These are phyloP conservation scores for Kazachstania viticola DNA, from an alignment of 805 yeast species.

Conservation along the genomic window DNA sequence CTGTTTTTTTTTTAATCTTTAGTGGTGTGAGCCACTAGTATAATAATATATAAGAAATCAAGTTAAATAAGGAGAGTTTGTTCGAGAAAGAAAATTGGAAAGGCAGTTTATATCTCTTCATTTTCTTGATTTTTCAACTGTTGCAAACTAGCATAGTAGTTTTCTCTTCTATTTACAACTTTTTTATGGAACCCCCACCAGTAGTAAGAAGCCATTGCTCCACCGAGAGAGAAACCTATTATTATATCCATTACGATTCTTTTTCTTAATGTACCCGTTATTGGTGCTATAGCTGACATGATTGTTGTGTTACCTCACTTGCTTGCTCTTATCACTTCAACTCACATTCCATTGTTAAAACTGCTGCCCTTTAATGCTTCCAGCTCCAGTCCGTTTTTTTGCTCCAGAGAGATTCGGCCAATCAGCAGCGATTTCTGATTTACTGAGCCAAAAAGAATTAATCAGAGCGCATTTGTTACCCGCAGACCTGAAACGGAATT, in stretches of 20 bases:
- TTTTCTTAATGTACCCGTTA: slow-evolving; percentile 72
- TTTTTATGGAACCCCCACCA: slow-evolving; percentile 80
- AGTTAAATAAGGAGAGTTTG: no score
- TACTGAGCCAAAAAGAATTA: no score
- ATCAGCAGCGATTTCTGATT: no score
- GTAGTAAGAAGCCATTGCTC: slow-evolving; percentile 60
- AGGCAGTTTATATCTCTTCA: no score
- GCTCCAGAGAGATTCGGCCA: slow-evolving; percentile 1
- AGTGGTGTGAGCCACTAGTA: no score
- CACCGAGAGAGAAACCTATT: slow-evolving; percentile 55
- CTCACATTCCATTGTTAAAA: neutral
- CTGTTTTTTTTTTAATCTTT: no score
- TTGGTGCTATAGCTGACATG: slow-evolving; percentile 66
- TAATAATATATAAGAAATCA: no score
- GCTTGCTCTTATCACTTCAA: slow-evolving; percentile 1
- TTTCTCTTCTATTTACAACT: slow-evolving; percentile 64
- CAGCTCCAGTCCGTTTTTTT: neutral
- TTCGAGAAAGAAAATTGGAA: no score
- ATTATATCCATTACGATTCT: slow-evolving; percentile 70
- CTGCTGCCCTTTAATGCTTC: slow-evolving; percentile 1
- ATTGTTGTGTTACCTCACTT: slow-evolving; percentile 1
- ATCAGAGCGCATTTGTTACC: no score
- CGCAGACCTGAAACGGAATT: no score
- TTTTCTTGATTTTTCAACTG: slow-evolving; percentile 53
- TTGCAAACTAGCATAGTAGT: slow-evolving; percentile 69